Evolutionary conservation across 495 filamentous ascomycete genomes (phyloP), one percentile per base, ranked within the genome.

Genomic region (Hypoxylon subgilvum): DNA sequence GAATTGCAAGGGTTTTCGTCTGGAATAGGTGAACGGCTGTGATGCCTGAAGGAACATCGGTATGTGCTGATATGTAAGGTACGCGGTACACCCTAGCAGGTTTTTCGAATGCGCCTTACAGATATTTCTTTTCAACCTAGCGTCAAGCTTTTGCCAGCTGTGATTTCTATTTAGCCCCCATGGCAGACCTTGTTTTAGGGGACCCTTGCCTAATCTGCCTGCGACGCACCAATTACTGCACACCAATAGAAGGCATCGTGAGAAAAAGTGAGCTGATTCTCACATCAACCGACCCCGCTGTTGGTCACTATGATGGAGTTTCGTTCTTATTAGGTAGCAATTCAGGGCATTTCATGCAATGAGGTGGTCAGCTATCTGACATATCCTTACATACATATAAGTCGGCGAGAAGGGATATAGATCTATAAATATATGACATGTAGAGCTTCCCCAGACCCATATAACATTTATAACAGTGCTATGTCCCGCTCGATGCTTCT

Each of bases 201-300:
- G 48, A 45, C 53, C 53, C 53, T 64, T 64, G 61, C 61, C 52
- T 64, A 49, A 54, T 58, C 52, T 57, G 34, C 25, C 39, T 23
- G 27, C 22, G 54, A 44, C 25, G 54, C 61, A 64, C 61, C 61
- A 63, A 63, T 63, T 52, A 63, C 19, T 39, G 46, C n/a, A 46
- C 48, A 12, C 60, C 60, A 58, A 58, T 58, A 10, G 61, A 64
- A 35, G 61, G 49, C 32, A 64, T 64, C 61, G 38, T 36, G 54
- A 57, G 61, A 51, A 21, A 56, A 53, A 58, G 46, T 64, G 61
- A 64, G 54, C 61, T 58, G 61, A 64, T 64, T 64, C 54, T 64
- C 35, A 53, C 61, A n/a, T 64, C 51, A 48, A 64, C 17, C 38
- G 51, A 58, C 61, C 61, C 61, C 61, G 61, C 38, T 43, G 61